Evolutionary conservation across 345 rosid species (phyloP), one percentile per base, ranked within the genome.

Genomic region (Rhodomyrtus tomentosa): DNA sequence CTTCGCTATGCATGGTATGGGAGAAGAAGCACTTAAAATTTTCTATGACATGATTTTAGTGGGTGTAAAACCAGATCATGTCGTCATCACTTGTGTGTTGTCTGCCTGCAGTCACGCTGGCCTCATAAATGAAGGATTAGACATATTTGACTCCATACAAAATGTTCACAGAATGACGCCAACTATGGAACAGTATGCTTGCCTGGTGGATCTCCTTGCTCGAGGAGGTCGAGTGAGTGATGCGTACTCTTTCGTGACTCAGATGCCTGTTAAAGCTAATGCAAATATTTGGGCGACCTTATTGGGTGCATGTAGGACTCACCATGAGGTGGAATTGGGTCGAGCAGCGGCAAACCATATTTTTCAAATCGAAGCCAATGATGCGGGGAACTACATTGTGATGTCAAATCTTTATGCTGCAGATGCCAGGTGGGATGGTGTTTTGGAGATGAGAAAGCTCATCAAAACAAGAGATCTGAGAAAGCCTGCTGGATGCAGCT

Each of bases 31-130:
- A 55, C 93, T 96, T n/a, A 81, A 84, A 81, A 86, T 90, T 86
- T 96, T 91, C 91, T 85, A 90, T 84, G 87, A 74, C 79, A 93
- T 95, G 96, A 87, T 91, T 56, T 91, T 90, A 82, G 85, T 83
- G 85, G 91, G 92, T 55, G 72, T 93, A 53, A 93, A 96, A 84
- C 98, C 95, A 12, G 97, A 96, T 87, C 95, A 93, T 85, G 91
- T 93, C 62, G 87, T 93, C 87, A 86, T 96, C 84, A 96, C 98
- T 84, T 87, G 98, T 81, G 87, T 93, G 58, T 90, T 96, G 87
- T 92, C 94, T 52, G 96, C 99, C 56, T 96, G 98, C 90, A 90
- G 96, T 84, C 99, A 96, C 85, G 89, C 96, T 88, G 98, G 98
- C 74, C 93, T 96, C 12, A 80, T 96, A 24, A 90, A 92, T 80